Conservation (phyloP, 768 basidiomycete genomes). For the Podaxis sp. region DNA sequence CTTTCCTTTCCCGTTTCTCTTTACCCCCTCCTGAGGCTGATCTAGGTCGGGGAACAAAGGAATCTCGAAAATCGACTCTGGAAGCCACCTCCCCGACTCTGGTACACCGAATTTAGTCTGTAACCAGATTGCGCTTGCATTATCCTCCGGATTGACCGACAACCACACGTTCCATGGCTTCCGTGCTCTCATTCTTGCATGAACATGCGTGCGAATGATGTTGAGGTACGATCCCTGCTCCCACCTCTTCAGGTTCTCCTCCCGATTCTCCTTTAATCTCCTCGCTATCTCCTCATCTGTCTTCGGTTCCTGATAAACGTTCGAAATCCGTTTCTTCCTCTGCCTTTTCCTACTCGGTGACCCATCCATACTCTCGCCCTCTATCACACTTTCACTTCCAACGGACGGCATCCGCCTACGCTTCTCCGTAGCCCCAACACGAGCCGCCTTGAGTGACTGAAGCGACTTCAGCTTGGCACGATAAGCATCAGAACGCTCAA, state of each 20-base stretch:
- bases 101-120: constrained; percentile 76
- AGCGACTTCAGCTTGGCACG: constrained; percentile 44
- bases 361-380: constrained; percentile 15
- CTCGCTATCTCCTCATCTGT: constrained; percentile 66
- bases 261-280: constrained; percentile 74
- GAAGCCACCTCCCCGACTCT: constrained; percentile 59
- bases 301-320: constrained; percentile 50
- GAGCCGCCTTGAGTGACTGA: constrained; percentile 8
- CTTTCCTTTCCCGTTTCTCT: background rate
- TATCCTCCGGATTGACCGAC: constrained; percentile 70
- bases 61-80: constrained; percentile 61
- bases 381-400: background rate
- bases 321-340: constrained; percentile 38
- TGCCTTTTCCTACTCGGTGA: constrained; percentile 39
- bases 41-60: constrained; percentile 36
- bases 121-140: constrained; percentile 79
- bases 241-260: constrained; percentile 74
- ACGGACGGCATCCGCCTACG: background rate
- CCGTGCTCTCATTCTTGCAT: constrained; percentile 27
- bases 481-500: constrained; percentile 59
- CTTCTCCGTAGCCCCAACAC: constrained; percentile 11
- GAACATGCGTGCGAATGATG: constrained; percentile 40
- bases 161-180: constrained; percentile 67
- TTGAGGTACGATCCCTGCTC: constrained; percentile 68
- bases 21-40: background rate